Conservation (phyloP, 1,139 yeast genomes). For the Blastobotrys buckinghamii region DNA sequence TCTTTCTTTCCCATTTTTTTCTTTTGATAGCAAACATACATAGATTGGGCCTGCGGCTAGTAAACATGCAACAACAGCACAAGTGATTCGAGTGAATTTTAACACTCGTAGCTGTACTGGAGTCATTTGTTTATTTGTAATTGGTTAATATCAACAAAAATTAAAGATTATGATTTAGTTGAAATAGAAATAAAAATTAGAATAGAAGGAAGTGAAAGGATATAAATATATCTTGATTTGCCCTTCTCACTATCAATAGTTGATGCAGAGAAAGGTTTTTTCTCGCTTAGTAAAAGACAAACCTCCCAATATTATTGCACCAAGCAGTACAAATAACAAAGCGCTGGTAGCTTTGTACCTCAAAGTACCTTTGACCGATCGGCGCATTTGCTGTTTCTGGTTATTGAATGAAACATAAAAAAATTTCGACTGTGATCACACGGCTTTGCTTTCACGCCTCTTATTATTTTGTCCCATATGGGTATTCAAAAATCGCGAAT, state of each 20-base stretch:
- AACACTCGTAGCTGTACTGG: constrained; percentile 5
- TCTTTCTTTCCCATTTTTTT: background rate
- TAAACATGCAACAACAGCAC: constrained; percentile 83
- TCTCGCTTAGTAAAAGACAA: background rate
- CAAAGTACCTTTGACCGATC: no score
- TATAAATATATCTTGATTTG: background rate
- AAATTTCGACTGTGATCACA: no score
- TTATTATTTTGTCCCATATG: no score
- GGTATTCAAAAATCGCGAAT: background rate
- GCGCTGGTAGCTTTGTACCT: no score
- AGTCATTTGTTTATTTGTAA: no score
- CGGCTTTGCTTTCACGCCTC: no score
- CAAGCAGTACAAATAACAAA: no score
- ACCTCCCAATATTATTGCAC: no score
- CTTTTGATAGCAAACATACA: constrained; percentile 20
- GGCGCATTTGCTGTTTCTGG: no score
- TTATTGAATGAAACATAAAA: no score
- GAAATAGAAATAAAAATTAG: background rate
- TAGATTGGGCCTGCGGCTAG: constrained; percentile 90
- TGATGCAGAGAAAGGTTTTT: no score
- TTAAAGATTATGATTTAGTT: background rate
- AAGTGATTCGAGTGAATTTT: constrained; percentile 44
- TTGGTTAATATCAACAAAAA: background rate
- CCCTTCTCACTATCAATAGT: background rate
- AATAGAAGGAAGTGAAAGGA: background rate